Base-by-base conservation (phyloP, 2,329 filamentous ascomycete genomes). In the Arthrobotrys entomopaga region DNA sequence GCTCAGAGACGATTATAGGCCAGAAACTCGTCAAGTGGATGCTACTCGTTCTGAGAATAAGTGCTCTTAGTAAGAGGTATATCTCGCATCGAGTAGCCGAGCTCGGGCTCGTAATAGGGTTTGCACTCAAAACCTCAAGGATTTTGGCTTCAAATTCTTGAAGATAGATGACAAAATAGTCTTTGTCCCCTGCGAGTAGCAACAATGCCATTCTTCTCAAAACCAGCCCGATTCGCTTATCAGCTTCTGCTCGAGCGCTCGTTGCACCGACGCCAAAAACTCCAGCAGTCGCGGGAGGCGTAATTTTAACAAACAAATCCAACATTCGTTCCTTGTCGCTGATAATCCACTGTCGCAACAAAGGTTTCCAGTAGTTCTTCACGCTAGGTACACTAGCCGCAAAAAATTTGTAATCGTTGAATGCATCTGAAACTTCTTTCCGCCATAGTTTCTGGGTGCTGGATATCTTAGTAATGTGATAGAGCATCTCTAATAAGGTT, bases 191-290 rank as follows among this genome's bases (percentile, higher is more conserved):
- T 0, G 93, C 90, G 4, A 98, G 85, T 15, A 98, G 83, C 10
- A 99, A 84, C 0, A 93, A 86, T 3, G 93, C 88, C 53, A 96
- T 88, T 53, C 95, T 88, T 11, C 93, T 90, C 16, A 99, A 86
- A 77, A 93, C 97, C 29, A 97, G 86, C 81, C 98, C 94, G 0
- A 93, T 93, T 82, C 90, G 95, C 69, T 93, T 90, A 81, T 99
- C 95, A 4, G 96, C 93, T 82, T 99, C 95, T n/a, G 96, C 87
- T 70, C 95, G 87, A 40, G 95, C 95, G 49, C 93, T 96, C 20
- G 92, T 93, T 5, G 95, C 95, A 10, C 96, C 96, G 0, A 99
- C 95, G n/a, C 95, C 95, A 79, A 99, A 99, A 78, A 99, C 96
- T 7, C 95, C 95, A 0, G 96, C 95, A 13, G 93, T 94, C 0